Base-by-base conservation (phyloP, 129 eudicot species). In the Scalesia atractyloides region DNA sequence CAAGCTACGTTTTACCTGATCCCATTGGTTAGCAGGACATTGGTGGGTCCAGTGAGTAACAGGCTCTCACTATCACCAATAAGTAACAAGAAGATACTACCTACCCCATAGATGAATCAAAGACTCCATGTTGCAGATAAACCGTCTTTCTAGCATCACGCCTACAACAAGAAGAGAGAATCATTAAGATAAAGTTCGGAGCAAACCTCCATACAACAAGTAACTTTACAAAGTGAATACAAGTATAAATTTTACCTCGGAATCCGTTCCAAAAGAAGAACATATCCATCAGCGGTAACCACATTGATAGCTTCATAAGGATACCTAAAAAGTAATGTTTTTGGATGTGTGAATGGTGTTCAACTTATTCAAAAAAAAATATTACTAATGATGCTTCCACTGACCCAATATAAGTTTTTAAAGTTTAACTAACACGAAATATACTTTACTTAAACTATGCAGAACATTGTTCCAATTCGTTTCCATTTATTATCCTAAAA, bases 21-120 rank as follows among this genome's bases (percentile, higher is more conserved):
- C 54, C 18, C 18, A 49, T 14, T 49, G 60, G 60, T 18, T 18
- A 18, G 3, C 20, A 18, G 26, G 6, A 9, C 18, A 53, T 53
- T 53, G 60, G 17, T 54, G 13, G 60, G 60, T 19, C 33, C 30
- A 24, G 4, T 13, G 33, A 24, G 30, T 16, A 51, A 16, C 2
- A 39, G 24, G 58, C 22, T n/a, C 22, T 51, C 22, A 16, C 3
- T 16, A 18, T 51, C 58, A 51, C 22, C 74, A 33, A 68, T 10
- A 64, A 63, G 22, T 26, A 70, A 30, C 26, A 24, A 51, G 70
- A 64, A 54, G 47, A 46, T 70, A 57, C 33, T 66, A 93, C 64
- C 84, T 74, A 90, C 99, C 99, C 99, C 97, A 94, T 84, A 34
- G 99, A 94, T 53, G 97, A 90, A 88, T 94, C 96, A 58, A 94